These are phyloP conservation scores for Carpinus fangiana DNA, from an alignment of 306 rosid species.

Conservation along the genomic window DNA sequence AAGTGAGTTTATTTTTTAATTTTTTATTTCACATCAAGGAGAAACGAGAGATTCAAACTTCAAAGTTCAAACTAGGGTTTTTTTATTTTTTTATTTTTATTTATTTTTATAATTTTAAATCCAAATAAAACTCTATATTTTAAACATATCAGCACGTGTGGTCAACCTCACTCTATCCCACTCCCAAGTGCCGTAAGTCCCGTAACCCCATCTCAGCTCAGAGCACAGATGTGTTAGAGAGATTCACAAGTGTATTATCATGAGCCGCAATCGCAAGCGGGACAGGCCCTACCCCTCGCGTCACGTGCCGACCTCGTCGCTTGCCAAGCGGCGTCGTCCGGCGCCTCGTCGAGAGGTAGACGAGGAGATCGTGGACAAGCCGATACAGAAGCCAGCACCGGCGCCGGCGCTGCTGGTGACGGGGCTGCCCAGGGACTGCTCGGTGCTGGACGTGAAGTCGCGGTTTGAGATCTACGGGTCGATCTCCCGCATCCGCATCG, in stretches of 20 bases:
- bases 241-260: slow-evolving; percentile 14
- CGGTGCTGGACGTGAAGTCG: slow-evolving; percentile 87
- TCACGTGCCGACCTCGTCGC: slow-evolving; percentile 32
- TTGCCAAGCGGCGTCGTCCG: slow-evolving; percentile 49
- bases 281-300: slow-evolving; percentile 60
- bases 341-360: slow-evolving; percentile 35
- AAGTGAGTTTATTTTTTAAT: too few relatives aligned
- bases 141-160: too few relatives aligned
- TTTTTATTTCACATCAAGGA: too few relatives aligned
- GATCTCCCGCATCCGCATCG: slow-evolving; percentile 88
- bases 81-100: too few relatives aligned
- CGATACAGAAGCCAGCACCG: slow-evolving; percentile 55
- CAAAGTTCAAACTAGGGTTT: too few relatives aligned
- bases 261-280: slow-evolving; percentile 88
- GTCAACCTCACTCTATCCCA: too few relatives aligned
- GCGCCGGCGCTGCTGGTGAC: slow-evolving; percentile 71
- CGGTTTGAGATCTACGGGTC: slow-evolving; percentile 94
- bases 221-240: too few relatives aligned
- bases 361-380: slow-evolving; percentile 34
- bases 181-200: too few relatives aligned
- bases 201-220: too few relatives aligned
- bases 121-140: too few relatives aligned
- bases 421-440: slow-evolving; percentile 75
- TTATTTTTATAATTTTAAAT: too few relatives aligned
- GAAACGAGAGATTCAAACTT: too few relatives aligned